These are phyloP conservation scores for Talaromyces sp. DNA, from an alignment of 2,329 filamentous ascomycete species.

Conservation along the genomic window DNA sequence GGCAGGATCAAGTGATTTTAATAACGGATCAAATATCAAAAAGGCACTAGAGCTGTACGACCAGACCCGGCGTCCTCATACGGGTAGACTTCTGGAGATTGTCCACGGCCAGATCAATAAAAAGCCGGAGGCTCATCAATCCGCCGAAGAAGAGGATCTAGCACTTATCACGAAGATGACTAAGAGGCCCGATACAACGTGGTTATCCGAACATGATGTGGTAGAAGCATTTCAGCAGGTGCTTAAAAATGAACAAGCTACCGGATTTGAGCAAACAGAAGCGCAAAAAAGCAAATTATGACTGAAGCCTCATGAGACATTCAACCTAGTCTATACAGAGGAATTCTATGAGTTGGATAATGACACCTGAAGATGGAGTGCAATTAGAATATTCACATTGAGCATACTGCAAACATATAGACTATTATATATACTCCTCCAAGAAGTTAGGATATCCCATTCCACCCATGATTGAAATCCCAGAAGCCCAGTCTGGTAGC, in stretches of 20 bases:
- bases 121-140: constrained; percentile 13
- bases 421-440: not conserved
- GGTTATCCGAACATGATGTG: constrained; percentile 51
- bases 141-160: constrained; percentile 35
- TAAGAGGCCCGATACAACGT: constrained; percentile 38
- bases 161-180: constrained; percentile 36
- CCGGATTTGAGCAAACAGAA: not conserved
- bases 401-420: not conserved
- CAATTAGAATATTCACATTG: not conserved
- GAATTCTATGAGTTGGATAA: not conserved
- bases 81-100: constrained; percentile 35
- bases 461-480: constrained; percentile 12
- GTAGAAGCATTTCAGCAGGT: constrained; percentile 33
- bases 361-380: not conserved
- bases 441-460: constrained; percentile 11
- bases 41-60: constrained; percentile 42
- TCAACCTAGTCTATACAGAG: not conserved
- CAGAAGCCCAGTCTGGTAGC: constrained; percentile 10
- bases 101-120: constrained; percentile 31
- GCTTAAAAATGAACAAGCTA: not conserved
- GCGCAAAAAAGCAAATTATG: not conserved
- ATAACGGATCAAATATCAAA: constrained; percentile 21
- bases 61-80: constrained; percentile 47
- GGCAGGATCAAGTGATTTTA: not conserved
- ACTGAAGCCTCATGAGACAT: not conserved